Evolutionary conservation across 352 stramenopile species (phyloP).

Genomic region (Pythium aphanidermatum): DNA sequence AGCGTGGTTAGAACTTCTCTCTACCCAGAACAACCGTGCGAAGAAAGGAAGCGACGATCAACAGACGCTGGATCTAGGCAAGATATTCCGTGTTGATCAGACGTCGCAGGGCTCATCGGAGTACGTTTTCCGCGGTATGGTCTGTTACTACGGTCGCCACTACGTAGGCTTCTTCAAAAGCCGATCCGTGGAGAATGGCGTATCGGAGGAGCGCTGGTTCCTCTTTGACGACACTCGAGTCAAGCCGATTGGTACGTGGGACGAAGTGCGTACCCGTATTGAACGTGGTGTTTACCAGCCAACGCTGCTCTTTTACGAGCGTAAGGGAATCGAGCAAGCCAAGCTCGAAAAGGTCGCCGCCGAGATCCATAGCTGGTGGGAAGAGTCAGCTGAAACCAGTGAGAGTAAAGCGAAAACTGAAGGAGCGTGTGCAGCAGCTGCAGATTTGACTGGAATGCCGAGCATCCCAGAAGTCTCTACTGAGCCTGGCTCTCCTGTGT

Average conservation of each 20-base stretch:
- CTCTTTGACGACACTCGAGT: conserved; percentile 84
- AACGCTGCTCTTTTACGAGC: conserved; percentile 79
- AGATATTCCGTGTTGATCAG: conserved; percentile 57
- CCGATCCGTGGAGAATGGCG: conserved; percentile 45
- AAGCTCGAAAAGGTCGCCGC: conserved; percentile 58
- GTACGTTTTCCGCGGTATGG: conserved; percentile 73
- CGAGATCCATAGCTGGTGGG: conserved; percentile 76
- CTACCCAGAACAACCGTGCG: conserved; percentile 30
- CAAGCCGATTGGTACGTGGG: conserved; percentile 67
- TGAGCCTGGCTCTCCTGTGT: too few relatives aligned
- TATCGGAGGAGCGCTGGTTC: conserved; percentile 58
- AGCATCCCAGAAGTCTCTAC: too few relatives aligned
- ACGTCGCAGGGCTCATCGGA: conserved; percentile 19
- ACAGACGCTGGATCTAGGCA: conserved; percentile 54
- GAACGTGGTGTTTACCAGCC: conserved; percentile 77
- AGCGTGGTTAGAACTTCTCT: conserved; percentile 63
- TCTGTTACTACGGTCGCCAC: conserved; percentile 83
- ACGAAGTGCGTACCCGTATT: conserved; percentile 61
- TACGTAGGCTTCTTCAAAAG: conserved; percentile 85
- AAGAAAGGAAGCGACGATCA: conserved; percentile 18
- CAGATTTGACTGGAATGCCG: too few relatives aligned
- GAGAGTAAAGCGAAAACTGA: conserved; percentile 3
- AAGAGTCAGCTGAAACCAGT: conserved; percentile 33
- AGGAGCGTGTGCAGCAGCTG: conserved; percentile 6
- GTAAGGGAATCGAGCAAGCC: conserved; percentile 51